phyloP scores from a whole-genome alignment of 2,329 filamentous ascomycete genomes.

The Aaosphaeria pasadenensis region DNA sequence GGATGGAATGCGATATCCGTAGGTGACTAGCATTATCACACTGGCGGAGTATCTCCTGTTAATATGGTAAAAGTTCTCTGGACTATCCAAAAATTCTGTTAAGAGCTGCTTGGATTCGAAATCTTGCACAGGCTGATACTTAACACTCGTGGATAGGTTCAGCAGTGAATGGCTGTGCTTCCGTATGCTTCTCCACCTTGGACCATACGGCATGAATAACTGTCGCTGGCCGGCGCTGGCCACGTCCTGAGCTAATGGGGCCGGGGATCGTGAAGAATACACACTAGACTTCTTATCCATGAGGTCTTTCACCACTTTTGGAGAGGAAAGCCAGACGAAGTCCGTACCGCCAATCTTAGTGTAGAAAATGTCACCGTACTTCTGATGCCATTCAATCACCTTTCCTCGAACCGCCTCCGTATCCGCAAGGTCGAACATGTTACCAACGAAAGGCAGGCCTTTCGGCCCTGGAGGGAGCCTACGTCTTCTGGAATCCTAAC shows the following conservation, averaged over 20 bases:
- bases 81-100: conserved; percentile 39
- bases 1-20: conserved; percentile 33
- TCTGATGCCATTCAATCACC: conserved; percentile 30
- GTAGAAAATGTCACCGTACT: conserved; percentile 40
- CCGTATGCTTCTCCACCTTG: conserved; percentile 37
- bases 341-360: conserved; percentile 41
- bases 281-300: conserved; percentile 54
- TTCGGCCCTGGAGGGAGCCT: conserved; percentile 39
- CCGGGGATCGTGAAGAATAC: conserved; percentile 46
- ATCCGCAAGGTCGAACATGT: conserved; percentile 36
- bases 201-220: conserved; percentile 42
- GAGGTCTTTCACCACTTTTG: conserved; percentile 52
- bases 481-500: conserved; percentile 25
- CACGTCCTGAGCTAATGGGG: conserved; percentile 36
- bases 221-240: conserved; percentile 50
- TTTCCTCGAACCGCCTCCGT: conserved; percentile 29
- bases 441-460: conserved; percentile 41
- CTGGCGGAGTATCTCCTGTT: conserved; percentile 31
- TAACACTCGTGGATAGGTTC: conserved; percentile 25
- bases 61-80: conserved; percentile 27
- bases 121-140: conserved; percentile 44
- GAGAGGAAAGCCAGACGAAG: conserved; percentile 44
- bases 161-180: conserved; percentile 31
- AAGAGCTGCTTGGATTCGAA: conserved; percentile 48
- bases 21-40: conserved; percentile 33